A percentile compares a stretch with the other conserved stretches of the same genome.
Conservation (phyloP, 2,329 filamentous ascomycete species). For the Nemania diffusa region DNA sequence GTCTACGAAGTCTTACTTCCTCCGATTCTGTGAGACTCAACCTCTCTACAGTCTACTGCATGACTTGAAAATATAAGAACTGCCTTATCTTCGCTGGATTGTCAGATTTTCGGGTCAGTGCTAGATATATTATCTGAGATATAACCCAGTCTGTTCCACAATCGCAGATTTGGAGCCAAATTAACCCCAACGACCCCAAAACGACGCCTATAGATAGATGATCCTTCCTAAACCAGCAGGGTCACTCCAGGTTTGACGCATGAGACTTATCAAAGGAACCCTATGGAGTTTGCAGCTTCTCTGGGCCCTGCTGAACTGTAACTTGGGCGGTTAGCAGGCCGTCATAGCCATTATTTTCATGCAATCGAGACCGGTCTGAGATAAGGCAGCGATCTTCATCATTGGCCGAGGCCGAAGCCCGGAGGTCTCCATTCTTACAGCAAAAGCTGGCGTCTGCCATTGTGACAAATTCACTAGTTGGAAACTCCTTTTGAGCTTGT, state of each 20-base stretch:
- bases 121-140: neutral
- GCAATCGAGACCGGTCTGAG: neutral
- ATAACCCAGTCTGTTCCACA: neutral
- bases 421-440: neutral
- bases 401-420: neutral
- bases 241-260: constrained; percentile 8
- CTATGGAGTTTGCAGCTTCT: constrained; percentile 2
- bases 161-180: neutral
- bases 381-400: neutral
- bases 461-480: neutral
- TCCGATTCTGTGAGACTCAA: constrained; percentile 57
- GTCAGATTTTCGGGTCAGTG: neutral
- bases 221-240: neutral
- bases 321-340: neutral
- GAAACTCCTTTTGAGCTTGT: neutral
- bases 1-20: constrained; percentile 58
- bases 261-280: neutral
- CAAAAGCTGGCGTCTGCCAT: too few species aligned
- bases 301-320: neutral
- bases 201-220: neutral
- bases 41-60: neutral
- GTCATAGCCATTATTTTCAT: constrained; percentile 4
- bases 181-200: constrained; percentile 3
- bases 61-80: neutral
- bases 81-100: neutral